phyloP scores from a whole-genome alignment of 23 red algal genomes.

The Gracilaria domingensis region DNA sequence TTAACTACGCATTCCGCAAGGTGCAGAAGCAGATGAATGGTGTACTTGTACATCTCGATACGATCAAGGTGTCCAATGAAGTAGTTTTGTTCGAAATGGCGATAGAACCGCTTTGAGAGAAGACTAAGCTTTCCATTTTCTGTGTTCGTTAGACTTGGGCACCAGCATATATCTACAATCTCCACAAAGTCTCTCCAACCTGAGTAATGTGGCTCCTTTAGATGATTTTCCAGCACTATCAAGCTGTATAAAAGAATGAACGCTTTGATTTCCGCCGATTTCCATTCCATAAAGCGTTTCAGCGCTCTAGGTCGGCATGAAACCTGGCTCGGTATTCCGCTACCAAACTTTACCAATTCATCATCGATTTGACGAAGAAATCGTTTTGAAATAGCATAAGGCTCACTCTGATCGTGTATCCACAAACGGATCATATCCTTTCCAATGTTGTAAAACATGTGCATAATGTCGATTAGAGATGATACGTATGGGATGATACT shows the following conservation, averaged over 20 bases:
- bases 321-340: neutral
- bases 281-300: slow-evolving; percentile 17
- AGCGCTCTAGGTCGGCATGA: neutral
- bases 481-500: slow-evolving; percentile 11
- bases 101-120: neutral
- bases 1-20: neutral
- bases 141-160: neutral
- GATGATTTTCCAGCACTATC: slow-evolving; percentile 10
- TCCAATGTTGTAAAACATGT: slow-evolving; percentile 16
- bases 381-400: neutral
- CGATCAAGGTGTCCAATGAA: neutral
- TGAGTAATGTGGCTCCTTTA: neutral
- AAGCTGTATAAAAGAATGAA: slow-evolving; percentile 25
- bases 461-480: slow-evolving; percentile 37
- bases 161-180: slow-evolving; percentile 15
- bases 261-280: neutral
- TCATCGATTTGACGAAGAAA: no score
- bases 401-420: neutral
- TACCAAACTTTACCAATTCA: no score
- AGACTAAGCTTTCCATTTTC: slow-evolving; percentile 16
- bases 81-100: slow-evolving; percentile 14
- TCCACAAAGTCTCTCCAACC: slow-evolving; percentile 21
- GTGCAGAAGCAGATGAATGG: slow-evolving; percentile 19
- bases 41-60: neutral
- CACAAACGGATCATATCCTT: slow-evolving; percentile 17